Evolutionary conservation across 1,284 basidiomycete species (phyloP), one percentile per base, ranked within the genome.

Genomic region (Hemileia vastatrix): DNA sequence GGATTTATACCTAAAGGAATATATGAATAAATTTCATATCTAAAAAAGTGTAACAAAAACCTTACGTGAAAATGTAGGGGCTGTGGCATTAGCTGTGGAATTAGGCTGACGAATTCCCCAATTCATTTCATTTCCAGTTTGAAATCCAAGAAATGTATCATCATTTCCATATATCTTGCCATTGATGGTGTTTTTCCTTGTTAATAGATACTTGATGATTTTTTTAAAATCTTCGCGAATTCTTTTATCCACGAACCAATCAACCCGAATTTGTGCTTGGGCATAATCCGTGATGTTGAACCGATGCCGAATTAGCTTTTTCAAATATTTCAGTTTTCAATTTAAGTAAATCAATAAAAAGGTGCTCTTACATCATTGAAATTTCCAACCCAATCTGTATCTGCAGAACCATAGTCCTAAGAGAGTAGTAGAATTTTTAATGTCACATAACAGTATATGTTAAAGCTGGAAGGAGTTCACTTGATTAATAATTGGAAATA

Each of bases 401-500:
- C 15, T 15, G 52, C n/a, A 31, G 27, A 33, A 19, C 52, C 52
- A 54, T 54, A 54, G n/a, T n/a, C n/a, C n/a, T n/a, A n/a, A n/a
- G n/a, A n/a, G n/a, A n/a, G n/a, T n/a, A n/a, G n/a, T n/a, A n/a
- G n/a, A n/a, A n/a, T n/a, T n/a, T n/a, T n/a, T 51, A 13, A 51
- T 23, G 6, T 40, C 43, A 40, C 5, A 11, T 18, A 13, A 11
- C 9, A 15, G n/a, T 55, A 4, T 23, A 23, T 6, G 33, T 8
- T 5, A 48, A 48, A 4, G n/a, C 31, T 1, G 1, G 21, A 11
- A 44, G 15, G n/a, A 24, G 53, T 53, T 8, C 18, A 62, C 60
- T 40, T 62, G 60, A 24, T 62, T 62, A 36, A 62, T 62, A 6
- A 62, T 55, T 9, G 60, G 60, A 33, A 62, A 49, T 31, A 62